Evolutionary conservation across 1,284 basidiomycete species (phyloP), one percentile per base, ranked within the genome.

Genomic region (Schizophyllum amplum): DNA sequence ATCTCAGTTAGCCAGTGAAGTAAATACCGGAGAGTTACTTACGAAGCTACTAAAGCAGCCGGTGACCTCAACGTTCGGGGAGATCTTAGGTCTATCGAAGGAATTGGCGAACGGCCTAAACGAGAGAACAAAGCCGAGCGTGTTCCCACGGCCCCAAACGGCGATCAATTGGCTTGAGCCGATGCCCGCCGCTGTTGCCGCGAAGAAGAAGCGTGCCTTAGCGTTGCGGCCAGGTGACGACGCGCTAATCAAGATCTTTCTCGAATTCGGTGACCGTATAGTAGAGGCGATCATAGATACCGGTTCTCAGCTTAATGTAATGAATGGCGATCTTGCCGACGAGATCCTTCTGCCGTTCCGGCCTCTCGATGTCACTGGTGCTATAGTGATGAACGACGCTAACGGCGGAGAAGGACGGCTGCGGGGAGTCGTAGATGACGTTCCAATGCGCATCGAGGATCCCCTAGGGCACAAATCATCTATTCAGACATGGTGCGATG

Each of bases 221-320:
- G n/a, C n/a, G n/a, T n/a, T n/a, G n/a, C n/a, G n/a, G n/a, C 6
- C 24, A 6, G 58, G 59, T 33, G 26, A 49, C 1, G 57, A 55
- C 9, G 51, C 21, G 20, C 47, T 59, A 17, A 61, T 61, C 21
- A 50, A 22, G 21, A 4, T 61, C 2, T 55, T 53, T 24, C 53
- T 60, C 4, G 5, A 56, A 17, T 59, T 54, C 25, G 56, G 59
- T 9, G 56, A 57, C 2, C 27, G 56, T 24, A 25, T 24, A 13
- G 55, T 66, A 1, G 15, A 22, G 3, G 61, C 62, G 0, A 62
- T 66, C 22, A 53, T 66, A 9, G 63, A 66, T 42, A 63, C 65
- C 1, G 64, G 65, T 15, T 66, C 65, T 1, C 55, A 62, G 54
- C 47, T 65, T 0, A 66, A 65, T 57, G 47, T 66, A 3, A 55